These are phyloP conservation scores for Arachis monticola DNA, from an alignment of 331 rosid species.

Conservation along the genomic window DNA sequence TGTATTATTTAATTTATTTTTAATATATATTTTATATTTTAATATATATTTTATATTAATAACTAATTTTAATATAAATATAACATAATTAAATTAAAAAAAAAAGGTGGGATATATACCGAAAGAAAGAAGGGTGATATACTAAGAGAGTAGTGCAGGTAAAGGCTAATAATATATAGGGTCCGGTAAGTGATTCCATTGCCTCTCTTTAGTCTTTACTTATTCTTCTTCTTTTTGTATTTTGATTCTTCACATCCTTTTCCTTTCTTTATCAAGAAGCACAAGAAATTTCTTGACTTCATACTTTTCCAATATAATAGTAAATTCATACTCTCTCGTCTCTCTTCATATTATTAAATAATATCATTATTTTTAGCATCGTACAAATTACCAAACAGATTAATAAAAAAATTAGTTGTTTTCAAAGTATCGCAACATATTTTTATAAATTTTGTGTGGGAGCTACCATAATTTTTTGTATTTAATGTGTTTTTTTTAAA, in stretches of 20 bases:
- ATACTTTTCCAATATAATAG: not conserved
- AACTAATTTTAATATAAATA: too few species aligned
- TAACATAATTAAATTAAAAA: too few species aligned
- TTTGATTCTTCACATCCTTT: conserved; percentile 13
- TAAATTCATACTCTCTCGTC: not conserved
- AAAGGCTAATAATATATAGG: not conserved
- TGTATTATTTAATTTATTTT: too few species aligned
- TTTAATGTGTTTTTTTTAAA: too few species aligned
- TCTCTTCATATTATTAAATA: not conserved
- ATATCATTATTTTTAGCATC: not conserved
- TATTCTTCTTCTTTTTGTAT: conserved; percentile 1
- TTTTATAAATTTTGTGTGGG: too few species aligned
- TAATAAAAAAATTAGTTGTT: not conserved
- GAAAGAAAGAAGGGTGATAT: conserved; percentile 1
- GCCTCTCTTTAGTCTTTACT: not conserved
- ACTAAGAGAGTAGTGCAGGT: not conserved
- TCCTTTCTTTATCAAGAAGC: not conserved
- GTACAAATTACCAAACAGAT: not conserved
- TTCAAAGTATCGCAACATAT: too few species aligned
- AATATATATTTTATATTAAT: too few species aligned
- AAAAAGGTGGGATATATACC: too few species aligned
- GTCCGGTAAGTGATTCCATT: conserved; percentile 13
- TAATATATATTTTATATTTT: too few species aligned
- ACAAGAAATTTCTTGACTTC: not conserved
- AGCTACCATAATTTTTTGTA: too few species aligned